phyloP scores from a whole-genome alignment of 2,329 filamentous ascomycete genomes.

The Knufia petricola region DNA sequence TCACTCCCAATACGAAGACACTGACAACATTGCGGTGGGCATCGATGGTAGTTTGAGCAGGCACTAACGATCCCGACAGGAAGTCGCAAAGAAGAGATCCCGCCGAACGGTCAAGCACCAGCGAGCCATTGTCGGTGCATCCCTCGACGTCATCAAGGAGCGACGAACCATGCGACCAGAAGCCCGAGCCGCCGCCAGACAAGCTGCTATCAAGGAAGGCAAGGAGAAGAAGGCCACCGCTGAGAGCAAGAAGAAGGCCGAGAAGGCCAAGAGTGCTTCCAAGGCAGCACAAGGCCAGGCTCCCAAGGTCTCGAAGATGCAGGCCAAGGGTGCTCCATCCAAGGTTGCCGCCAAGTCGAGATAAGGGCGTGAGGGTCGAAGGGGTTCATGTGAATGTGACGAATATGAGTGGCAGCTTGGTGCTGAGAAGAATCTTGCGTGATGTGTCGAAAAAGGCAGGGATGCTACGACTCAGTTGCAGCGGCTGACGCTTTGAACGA shows the following conservation, averaged over 20 bases:
- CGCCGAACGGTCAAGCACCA: slow-evolving; percentile 97
- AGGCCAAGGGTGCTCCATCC: slow-evolving; percentile 75
- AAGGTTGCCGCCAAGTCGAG: slow-evolving; percentile 70
- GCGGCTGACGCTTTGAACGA: no score
- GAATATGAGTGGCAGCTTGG: not conserved
- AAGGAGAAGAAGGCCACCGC: slow-evolving; percentile 95
- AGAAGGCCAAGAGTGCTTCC: slow-evolving; percentile 92
- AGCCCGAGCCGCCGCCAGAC: slow-evolving; percentile 83
- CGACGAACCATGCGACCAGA: slow-evolving; percentile 89
- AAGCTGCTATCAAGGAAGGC: slow-evolving; percentile 85
- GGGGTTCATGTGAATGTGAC: not conserved
- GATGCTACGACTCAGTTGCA: no score
- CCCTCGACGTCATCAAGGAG: slow-evolving; percentile 99
- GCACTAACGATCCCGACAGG: slow-evolving; percentile 47
- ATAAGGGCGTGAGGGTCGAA: slow-evolving; percentile 10
- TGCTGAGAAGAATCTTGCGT: not conserved
- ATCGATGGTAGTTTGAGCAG: slow-evolving; percentile 13
- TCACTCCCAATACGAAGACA: not conserved
- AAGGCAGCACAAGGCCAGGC: slow-evolving; percentile 65
- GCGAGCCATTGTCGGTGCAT: slow-evolving; percentile 97
- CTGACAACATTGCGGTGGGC: no score
- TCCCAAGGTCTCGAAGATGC: slow-evolving; percentile 73
- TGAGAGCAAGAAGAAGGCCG: slow-evolving; percentile 90
- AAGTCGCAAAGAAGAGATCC: slow-evolving; percentile 99
- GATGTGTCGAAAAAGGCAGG: not conserved